Conservation (phyloP, 169 alveolate species). For the Eimeria sp. region DNA sequence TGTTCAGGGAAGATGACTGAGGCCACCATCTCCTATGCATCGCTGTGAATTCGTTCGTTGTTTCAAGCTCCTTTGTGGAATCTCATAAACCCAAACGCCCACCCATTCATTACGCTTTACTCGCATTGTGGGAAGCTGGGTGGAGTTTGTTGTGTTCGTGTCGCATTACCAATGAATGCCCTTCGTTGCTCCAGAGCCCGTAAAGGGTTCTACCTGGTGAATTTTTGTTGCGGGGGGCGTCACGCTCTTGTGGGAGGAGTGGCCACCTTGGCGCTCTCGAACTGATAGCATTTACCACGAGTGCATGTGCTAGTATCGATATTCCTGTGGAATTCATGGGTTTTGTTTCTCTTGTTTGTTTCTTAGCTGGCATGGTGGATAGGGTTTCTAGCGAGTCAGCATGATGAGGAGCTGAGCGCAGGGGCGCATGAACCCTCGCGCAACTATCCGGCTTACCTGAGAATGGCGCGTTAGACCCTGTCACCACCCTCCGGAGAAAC, state of each 20-base stretch:
- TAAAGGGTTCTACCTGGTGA: slow-evolving; percentile 27
- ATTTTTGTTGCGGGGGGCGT: slow-evolving; percentile 12
- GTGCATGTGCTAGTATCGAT: slow-evolving; percentile 30
- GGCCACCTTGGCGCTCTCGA: background rate
- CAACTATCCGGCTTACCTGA: slow-evolving; percentile 58
- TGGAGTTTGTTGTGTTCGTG: slow-evolving; percentile 20
- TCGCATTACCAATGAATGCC: background rate
- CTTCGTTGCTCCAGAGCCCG: background rate
- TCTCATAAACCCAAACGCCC: background rate
- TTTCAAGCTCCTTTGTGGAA: slow-evolving; percentile 14
- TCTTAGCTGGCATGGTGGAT: slow-evolving; percentile 55
- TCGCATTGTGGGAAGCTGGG: slow-evolving; percentile 42
- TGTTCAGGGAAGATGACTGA: background rate
- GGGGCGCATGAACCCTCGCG: slow-evolving; percentile 34
- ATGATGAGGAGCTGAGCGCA: slow-evolving; percentile 47
- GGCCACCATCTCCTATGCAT: background rate
- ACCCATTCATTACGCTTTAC: slow-evolving; percentile 18
- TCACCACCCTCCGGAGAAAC: slow-evolving; percentile 19
- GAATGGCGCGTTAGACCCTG: slow-evolving; percentile 60
- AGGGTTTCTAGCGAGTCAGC: slow-evolving; percentile 49
- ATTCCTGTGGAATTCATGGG: background rate
- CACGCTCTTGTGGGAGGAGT: background rate
- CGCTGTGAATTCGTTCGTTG: slow-evolving; percentile 13
- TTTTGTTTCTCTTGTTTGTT: background rate
- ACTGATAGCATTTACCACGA: background rate